Percentiles rank a stretch among this genome's conserved stretches.
Evolutionary conservation across 257 asterid genomes (phyloP).

Genomic region (Lithospermum erythrorhizon): DNA sequence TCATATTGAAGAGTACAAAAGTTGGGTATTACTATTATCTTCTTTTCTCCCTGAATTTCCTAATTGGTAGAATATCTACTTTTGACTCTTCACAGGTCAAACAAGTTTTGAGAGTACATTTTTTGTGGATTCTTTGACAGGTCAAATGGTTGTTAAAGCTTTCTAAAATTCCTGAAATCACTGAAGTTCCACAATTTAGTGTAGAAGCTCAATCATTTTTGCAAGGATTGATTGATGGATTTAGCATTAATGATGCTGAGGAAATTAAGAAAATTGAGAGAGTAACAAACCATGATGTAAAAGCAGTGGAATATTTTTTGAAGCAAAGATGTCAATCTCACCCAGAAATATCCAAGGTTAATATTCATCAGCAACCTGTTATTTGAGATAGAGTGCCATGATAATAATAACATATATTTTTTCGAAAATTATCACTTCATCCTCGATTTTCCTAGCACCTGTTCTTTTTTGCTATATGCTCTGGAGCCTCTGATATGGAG

Average conservation of each 20-base stretch:
- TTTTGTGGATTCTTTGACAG: conserved; percentile 22
- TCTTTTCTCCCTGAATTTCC: not conserved
- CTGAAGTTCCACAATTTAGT: conserved; percentile 71
- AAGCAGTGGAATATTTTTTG: conserved; percentile 50
- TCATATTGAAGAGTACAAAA: not conserved
- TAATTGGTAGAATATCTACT: not conserved
- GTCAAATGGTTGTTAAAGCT: conserved; percentile 77
- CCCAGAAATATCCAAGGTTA: conserved; percentile 63
- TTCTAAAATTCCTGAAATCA: conserved; percentile 51
- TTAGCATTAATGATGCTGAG: conserved; percentile 33
- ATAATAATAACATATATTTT: not conserved
- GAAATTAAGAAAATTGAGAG: conserved; percentile 39
- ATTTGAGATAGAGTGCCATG: not conserved
- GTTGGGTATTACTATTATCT: no score
- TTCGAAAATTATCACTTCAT: no score
- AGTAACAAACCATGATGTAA: conserved; percentile 46
- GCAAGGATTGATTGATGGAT: conserved; percentile 39
- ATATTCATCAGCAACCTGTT: not conserved
- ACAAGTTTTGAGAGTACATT: not conserved
- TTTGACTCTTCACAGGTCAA: not conserved
- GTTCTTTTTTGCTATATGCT: not conserved
- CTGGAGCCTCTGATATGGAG: not conserved
- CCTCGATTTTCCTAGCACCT: not conserved
- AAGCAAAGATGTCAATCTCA: conserved; percentile 51
- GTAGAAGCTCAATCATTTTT: conserved; percentile 53